Conservation (phyloP, 257 asterid species). For the Scutellaria barbata region DNA sequence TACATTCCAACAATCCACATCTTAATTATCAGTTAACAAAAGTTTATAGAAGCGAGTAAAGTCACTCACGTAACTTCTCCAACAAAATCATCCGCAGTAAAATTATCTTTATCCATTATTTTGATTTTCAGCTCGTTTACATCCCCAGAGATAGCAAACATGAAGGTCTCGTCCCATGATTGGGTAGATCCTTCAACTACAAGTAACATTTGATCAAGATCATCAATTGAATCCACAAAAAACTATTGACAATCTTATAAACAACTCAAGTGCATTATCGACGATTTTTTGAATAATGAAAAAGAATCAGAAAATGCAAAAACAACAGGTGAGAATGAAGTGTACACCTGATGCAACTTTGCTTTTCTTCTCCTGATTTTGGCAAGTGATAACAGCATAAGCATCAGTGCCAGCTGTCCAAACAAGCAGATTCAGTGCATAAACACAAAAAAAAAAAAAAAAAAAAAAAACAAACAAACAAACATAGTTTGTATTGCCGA, state of each 20-base stretch:
- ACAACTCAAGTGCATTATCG: background rate
- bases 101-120: conserved; percentile 64
- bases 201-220: background rate
- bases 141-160: conserved; percentile 52
- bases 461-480: background rate
- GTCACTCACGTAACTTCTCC: conserved; percentile 70
- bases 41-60: conserved; percentile 5
- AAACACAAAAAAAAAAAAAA: too few species aligned
- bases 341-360: conserved; percentile 59
- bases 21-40: background rate
- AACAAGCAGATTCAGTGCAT: conserved; percentile 2
- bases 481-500: background rate
- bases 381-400: conserved; percentile 55
- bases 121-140: conserved; percentile 54
- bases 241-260: background rate
- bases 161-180: conserved; percentile 76
- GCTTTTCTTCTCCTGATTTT: conserved; percentile 69
- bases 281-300: background rate
- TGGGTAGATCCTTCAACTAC: conserved; percentile 64
- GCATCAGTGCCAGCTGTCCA: conserved; percentile 65
- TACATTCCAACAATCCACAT: background rate
- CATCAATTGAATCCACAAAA: background rate
- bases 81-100: conserved; percentile 60
- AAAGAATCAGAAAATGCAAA: too few species aligned
- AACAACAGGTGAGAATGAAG: background rate